phyloP scores from a whole-genome alignment of 768 basidiomycete genomes.

The Auricularia cornea region DNA sequence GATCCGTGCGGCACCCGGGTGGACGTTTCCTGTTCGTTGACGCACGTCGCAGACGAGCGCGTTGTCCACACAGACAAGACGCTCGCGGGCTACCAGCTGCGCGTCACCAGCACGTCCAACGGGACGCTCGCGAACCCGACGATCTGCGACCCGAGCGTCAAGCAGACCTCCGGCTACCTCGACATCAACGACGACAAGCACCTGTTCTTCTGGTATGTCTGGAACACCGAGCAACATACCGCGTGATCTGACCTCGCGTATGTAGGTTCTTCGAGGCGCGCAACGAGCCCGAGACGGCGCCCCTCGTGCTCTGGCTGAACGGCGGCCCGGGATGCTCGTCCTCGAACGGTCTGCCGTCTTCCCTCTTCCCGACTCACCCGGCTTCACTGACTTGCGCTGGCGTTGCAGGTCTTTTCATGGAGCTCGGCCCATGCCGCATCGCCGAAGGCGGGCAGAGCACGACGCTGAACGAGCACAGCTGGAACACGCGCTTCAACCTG shows the following conservation, averaged over 20 bases:
- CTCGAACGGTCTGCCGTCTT: conserved; percentile 8
- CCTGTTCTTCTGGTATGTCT: conserved; percentile 86
- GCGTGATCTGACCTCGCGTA: conserved; percentile 27
- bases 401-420: conserved; percentile 84
- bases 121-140: conserved; percentile 36
- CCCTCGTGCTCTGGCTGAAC: conserved; percentile 86
- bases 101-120: conserved; percentile 33
- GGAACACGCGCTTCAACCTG: conserved; percentile 61
- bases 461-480: conserved; percentile 68
- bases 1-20: conserved; percentile 27
- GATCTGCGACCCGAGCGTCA: conserved; percentile 69
- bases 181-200: conserved; percentile 74
- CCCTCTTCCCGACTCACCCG: too few relatives aligned
- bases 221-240: conserved; percentile 29
- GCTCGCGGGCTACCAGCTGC: conserved; percentile 42
- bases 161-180: conserved; percentile 77
- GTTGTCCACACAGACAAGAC: conserved; percentile 36
- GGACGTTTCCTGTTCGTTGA: conserved; percentile 1
- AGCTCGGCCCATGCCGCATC: conserved; percentile 83
- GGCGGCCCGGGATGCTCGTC: conserved; percentile 45
- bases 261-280: conserved; percentile 77
- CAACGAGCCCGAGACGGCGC: conserved; percentile 61
- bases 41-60: conserved; percentile 62
- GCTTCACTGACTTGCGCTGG: too few relatives aligned
- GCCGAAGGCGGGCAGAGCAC: conserved; percentile 62